Base-by-base conservation (phyloP, 2,329 filamentous ascomycete genomes). In the Shiraia bambusicola region DNA sequence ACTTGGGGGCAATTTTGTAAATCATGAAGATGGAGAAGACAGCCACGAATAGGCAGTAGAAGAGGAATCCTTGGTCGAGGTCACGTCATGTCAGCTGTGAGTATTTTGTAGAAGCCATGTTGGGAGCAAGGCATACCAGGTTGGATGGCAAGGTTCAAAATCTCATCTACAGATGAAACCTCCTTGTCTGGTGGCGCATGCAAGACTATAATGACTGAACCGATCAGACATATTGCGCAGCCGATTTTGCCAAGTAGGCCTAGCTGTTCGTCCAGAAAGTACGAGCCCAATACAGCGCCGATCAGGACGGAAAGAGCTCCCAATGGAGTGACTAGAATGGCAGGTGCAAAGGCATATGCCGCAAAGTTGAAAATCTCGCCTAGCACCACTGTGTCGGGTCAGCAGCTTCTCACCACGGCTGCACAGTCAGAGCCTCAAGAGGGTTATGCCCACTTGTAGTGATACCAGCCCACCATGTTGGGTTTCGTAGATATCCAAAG, bases 301-400 rank as follows among this genome's bases (percentile, higher is more conserved):
- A 98, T 96, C 53, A 98, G 76, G 43, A 98, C 94, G 65, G 88
- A 93, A 49, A 98, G 78, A 41, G 93, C 93, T 48, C 93, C 93
- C 16, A 98, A 76, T 17, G 93, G 93, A 4, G 93, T 98, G 28
- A 98, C 93, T 38, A 98, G 79, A 70, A 98, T 98, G n/a, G 93
- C 94, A 28, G 93, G 93, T 54, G 93, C 93, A 72, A 97, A 98
- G 6, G 93, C 93, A 68, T 98, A 98, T 49, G 93, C 93, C 36
- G 91, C 91, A 67, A 98, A 98, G 71, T 98, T 98, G 73, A 90
- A 94, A 44, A 96, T 76, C 73, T 98, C 93, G 64, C 93, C 93
- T 31, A 94, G 73, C 47, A 90, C 87, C 81, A 98, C 89, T 95
- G 60, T 40, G 39, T 36, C 45, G 35, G 30, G 42, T 54, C 41